phyloP scores from a whole-genome alignment of 1,139 yeast species.

The Candida neerlandica region DNA sequence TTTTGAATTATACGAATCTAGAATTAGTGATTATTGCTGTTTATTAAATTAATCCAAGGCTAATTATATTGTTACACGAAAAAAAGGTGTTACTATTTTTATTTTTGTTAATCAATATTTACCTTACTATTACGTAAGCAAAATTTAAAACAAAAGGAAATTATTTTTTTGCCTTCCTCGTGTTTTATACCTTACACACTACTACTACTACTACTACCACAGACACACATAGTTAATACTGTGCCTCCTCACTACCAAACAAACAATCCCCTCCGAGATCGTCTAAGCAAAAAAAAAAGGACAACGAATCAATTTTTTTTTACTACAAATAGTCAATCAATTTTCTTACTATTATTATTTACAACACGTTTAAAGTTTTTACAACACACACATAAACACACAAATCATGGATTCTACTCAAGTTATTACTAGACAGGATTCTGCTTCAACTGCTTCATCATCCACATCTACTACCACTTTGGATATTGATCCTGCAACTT shows the following conservation, averaged over 20 bases:
- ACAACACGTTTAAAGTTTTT: not conserved
- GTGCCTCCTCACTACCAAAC: no score
- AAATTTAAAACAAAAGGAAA: no score
- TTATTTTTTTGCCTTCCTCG: not conserved
- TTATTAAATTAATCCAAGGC: no score
- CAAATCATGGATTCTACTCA: slow-evolving; percentile 4
- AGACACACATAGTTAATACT: not conserved
- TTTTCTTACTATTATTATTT: not conserved
- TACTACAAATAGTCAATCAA: slow-evolving; percentile 2
- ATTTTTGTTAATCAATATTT: not conserved
- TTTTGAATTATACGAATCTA: no score
- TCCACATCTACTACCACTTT: not conserved
- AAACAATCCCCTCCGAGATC: slow-evolving; percentile 2
- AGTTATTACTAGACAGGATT: not conserved
- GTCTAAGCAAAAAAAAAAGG: slow-evolving; percentile 8
- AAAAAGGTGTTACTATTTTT: not conserved
- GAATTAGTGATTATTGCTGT: no score
- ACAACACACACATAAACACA: not conserved
- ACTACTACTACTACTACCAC: not conserved
- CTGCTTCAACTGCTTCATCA: slow-evolving; percentile 1
- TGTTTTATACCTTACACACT: not conserved
- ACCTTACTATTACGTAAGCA: no score
- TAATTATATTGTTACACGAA: no score
- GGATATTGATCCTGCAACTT: slow-evolving; percentile 17
- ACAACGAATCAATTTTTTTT: slow-evolving; percentile 11